A percentile compares a stretch with the other conserved stretches of the same genome.
Conservation (phyloP, 2,329 filamentous ascomycete genomes). For the Xylaria polymorpha region DNA sequence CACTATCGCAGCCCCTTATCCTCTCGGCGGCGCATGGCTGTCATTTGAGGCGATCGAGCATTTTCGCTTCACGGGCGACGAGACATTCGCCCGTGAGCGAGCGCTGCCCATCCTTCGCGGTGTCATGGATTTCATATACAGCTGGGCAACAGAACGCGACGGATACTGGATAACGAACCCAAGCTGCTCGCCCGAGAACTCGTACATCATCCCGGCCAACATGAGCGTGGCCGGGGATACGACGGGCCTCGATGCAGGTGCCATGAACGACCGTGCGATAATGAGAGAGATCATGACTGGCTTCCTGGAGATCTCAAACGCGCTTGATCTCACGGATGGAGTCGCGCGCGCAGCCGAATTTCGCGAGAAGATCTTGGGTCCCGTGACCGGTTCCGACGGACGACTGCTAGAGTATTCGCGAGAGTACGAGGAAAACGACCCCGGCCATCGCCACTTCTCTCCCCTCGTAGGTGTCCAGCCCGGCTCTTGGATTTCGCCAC, state of each 20-base stretch:
- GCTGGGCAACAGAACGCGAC: not conserved
- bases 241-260: constrained; percentile 11
- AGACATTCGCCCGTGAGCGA: not conserved
- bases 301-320: not conserved
- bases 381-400: not conserved
- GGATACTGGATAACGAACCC: constrained; percentile 7
- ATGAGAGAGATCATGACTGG: constrained; percentile 13
- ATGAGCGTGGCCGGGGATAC: constrained; percentile 11
- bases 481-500: constrained; percentile 6
- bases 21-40: not conserved
- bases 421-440: constrained; percentile 8
- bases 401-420: constrained; percentile 4
- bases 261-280: constrained; percentile 16
- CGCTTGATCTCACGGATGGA: not conserved
- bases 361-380: not conserved
- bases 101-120: not conserved
- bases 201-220: not conserved
- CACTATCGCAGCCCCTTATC: constrained; percentile 2
- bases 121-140: constrained; percentile 5
- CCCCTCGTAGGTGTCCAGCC: constrained; percentile 3
- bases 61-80: constrained; percentile 6
- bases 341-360: not conserved
- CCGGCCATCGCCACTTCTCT: constrained; percentile 7
- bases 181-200: constrained; percentile 4
- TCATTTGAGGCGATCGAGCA: constrained; percentile 6